Percentiles rank a stretch among this genome's conserved stretches.
Evolutionary conservation across 108 stramenopile genomes (phyloP).

Genomic region (Nannochloropsis gaditana): DNA sequence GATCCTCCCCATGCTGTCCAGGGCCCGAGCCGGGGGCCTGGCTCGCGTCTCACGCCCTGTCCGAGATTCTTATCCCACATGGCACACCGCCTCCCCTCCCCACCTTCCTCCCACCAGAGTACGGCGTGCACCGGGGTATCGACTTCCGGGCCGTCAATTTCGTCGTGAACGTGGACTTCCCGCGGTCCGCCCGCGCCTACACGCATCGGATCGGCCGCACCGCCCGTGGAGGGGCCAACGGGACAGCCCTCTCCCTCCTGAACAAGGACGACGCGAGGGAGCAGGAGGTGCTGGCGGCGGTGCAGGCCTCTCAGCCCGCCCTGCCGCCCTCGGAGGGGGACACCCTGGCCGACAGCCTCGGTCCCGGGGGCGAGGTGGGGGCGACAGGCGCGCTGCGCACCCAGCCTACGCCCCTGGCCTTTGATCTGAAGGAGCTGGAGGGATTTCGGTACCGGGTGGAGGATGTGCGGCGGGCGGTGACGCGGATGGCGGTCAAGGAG

Average conservation of each 20-base stretch:
- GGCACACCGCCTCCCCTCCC: not conserved
- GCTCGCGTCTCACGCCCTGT: too few species aligned
- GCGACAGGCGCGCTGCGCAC: constrained; percentile 32
- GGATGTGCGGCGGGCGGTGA: constrained; percentile 82
- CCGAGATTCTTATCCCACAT: not conserved
- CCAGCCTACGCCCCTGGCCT: constrained; percentile 88
- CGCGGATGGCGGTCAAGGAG: constrained; percentile 71
- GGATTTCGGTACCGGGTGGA: constrained; percentile 95
- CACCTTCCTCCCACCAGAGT: constrained; percentile 49
- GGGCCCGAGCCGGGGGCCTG: too few species aligned
- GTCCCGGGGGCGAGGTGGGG: not conserved
- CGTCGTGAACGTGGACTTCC: constrained; percentile 96
- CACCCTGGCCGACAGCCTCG: not conserved
- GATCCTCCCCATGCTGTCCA: too few species aligned
- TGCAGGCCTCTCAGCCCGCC: constrained; percentile 37
- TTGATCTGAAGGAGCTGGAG: constrained; percentile 86
- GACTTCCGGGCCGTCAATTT: constrained; percentile 84
- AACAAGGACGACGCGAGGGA: constrained; percentile 46
- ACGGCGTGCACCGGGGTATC: constrained; percentile 86
- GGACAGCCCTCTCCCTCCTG: constrained; percentile 84
- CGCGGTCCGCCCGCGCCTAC: constrained; percentile 74
- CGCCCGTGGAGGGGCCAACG: constrained; percentile 86
- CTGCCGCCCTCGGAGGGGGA: constrained; percentile 17
- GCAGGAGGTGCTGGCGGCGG: constrained; percentile 53
- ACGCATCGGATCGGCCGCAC: constrained; percentile 96